phyloP scores from a whole-genome alignment of 306 rosid genomes.

The Macrotyloma uniflorum region DNA sequence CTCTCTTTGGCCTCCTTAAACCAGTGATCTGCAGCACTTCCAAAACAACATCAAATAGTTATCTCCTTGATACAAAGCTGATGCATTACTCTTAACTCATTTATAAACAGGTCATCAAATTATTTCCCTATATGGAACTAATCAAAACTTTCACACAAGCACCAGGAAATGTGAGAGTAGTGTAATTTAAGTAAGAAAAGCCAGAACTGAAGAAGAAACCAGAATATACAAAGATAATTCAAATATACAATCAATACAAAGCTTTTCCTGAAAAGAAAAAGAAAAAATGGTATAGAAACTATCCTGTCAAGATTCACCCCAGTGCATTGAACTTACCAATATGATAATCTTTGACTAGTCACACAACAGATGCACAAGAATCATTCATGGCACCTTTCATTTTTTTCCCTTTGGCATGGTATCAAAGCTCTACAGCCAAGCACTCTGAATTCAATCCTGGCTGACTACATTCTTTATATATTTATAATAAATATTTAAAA shows the following conservation, averaged over 20 bases:
- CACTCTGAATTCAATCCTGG: not conserved
- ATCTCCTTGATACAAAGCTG: conserved; percentile 39
- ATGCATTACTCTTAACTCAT: conserved; percentile 12
- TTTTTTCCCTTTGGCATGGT: not conserved
- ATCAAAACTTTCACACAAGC: conserved; percentile 27
- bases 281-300: not conserved
- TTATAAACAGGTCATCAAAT: conserved; percentile 15
- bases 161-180: conserved; percentile 13
- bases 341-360: not conserved
- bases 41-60: conserved; percentile 58
- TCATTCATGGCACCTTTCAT: not conserved
- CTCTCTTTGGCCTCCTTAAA: conserved; percentile 86
- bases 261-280: not conserved
- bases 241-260: conserved; percentile 12
- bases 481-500: not conserved
- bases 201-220: not conserved
- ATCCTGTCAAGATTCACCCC: not conserved
- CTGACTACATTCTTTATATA: not conserved
- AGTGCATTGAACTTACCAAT: not conserved
- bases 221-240: conserved; percentile 3
- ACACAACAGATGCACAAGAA: not conserved
- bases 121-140: conserved; percentile 27
- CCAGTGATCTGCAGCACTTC: conserved; percentile 99
- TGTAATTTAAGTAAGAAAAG: conserved; percentile 12
- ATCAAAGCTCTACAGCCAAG: conserved; percentile 20